A percentile compares a stretch with the other conserved stretches of the same genome.
These are phyloP conservation scores for Cercophora samala DNA, from an alignment of 495 filamentous ascomycete genomes.

Conservation along the genomic window DNA sequence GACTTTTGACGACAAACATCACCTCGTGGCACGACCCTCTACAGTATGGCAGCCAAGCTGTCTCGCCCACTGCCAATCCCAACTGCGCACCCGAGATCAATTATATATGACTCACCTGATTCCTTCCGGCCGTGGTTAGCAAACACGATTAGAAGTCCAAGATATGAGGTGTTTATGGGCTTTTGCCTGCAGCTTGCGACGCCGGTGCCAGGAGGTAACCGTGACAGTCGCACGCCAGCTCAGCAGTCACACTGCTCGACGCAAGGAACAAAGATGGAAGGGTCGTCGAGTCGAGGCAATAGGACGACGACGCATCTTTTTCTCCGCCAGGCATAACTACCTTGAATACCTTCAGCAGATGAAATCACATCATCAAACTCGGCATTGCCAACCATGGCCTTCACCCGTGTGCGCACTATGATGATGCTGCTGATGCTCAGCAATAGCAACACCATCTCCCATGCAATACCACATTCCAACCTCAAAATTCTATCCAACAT, in stretches of 20 bases:
- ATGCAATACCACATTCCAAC: neutral
- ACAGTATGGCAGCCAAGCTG: neutral
- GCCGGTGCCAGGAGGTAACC: neutral
- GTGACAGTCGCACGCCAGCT: slow-evolving; percentile 6
- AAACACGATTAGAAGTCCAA: neutral
- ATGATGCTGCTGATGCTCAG: neutral
- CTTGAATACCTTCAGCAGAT: neutral
- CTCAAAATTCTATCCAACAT: neutral
- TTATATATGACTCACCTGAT: neutral
- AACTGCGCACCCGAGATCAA: neutral
- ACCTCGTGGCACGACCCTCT: neutral
- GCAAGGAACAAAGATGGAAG: slow-evolving; percentile 1
- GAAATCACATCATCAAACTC: neutral
- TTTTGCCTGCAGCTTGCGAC: neutral
- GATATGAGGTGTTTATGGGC: neutral
- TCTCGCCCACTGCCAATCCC: neutral
- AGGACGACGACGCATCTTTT: neutral
- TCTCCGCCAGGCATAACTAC: neutral
- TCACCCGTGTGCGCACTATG: neutral
- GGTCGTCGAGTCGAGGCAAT: neutral
- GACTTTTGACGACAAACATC: neutral
- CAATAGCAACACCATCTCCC: neutral
- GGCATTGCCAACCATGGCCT: neutral
- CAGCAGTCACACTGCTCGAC: slow-evolving; percentile 3
- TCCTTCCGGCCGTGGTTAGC: neutral